A percentile compares a stretch with the other conserved stretches of the same genome.
Conservation (phyloP, 176 grass and related monocot genomes). For the Avena eriantha region DNA sequence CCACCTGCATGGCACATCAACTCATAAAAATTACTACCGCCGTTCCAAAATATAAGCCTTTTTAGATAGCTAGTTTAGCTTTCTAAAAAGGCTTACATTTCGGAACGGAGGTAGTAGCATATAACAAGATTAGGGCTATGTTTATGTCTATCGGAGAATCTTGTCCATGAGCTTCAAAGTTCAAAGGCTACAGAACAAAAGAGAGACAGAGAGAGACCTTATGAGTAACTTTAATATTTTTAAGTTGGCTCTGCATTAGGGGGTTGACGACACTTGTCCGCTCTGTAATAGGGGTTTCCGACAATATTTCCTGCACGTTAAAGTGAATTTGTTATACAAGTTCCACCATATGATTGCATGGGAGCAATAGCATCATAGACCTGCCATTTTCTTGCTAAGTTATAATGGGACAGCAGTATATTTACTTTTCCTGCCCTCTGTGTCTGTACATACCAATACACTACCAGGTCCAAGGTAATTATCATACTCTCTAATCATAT, state of each 20-base stretch:
- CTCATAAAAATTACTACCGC: conserved; percentile 15
- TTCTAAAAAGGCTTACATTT: too few species aligned
- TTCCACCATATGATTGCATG: conserved; percentile 13
- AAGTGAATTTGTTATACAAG: conserved; percentile 47
- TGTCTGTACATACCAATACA: conserved; percentile 66
- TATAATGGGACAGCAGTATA: conserved; percentile 31
- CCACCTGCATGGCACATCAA: conserved; percentile 66
- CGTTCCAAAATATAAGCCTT: too few species aligned
- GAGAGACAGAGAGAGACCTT: conserved; percentile 48
- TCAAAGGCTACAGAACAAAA: neutral
- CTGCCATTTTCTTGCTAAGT: conserved; percentile 21
- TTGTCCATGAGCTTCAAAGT: neutral
- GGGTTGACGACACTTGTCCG: conserved; percentile 70
- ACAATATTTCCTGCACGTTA: conserved; percentile 82
- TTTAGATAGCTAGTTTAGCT: too few species aligned
- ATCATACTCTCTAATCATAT: conserved; percentile 98
- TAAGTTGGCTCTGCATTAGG: conserved; percentile 70
- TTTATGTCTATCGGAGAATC: conserved; percentile 13
- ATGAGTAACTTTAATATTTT: conserved; percentile 89
- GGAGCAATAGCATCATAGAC: neutral
- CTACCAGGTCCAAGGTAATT: conserved; percentile 97
- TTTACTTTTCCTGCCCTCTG: conserved; percentile 13
- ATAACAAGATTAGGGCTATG: conserved; percentile 7
- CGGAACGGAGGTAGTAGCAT: neutral
- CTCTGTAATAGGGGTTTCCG: conserved; percentile 86